A percentile compares a stretch with the other conserved stretches of the same genome.
phyloP scores from a whole-genome alignment of 352 stramenopile genomes.

The Phytophthora megakarya region DNA sequence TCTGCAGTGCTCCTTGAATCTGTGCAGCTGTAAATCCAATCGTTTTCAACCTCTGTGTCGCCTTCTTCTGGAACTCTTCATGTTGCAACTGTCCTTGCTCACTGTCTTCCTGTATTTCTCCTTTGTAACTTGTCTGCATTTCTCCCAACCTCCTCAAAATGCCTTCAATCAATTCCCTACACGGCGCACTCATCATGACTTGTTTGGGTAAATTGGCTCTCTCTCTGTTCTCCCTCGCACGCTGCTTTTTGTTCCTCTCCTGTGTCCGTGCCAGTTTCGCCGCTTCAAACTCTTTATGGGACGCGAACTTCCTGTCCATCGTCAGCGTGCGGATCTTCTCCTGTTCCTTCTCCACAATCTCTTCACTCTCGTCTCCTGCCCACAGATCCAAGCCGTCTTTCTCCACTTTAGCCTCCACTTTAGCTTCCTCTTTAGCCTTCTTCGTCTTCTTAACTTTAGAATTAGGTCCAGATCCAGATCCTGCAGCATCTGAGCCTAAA shows the following conservation, averaged over 20 bases:
- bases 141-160: slow-evolving; percentile 64
- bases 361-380: slow-evolving; percentile 4
- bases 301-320: slow-evolving; percentile 79
- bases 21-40: slow-evolving; percentile 66
- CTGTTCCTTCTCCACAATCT: slow-evolving; percentile 22
- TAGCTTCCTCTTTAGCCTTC: slow-evolving; percentile 9
- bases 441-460: slow-evolving; percentile 9
- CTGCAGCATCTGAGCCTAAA: slow-evolving; percentile 28
- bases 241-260: slow-evolving; percentile 79
- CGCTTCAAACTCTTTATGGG: slow-evolving; percentile 68
- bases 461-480: not conserved
- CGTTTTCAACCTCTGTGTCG: slow-evolving; percentile 41
- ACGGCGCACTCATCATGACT: slow-evolving; percentile 91
- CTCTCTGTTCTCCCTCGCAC: slow-evolving; percentile 90
- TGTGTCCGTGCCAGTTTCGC: slow-evolving; percentile 55
- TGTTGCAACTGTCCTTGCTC: slow-evolving; percentile 22
- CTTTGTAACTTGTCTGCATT: slow-evolving; percentile 19
- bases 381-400: slow-evolving; percentile 53
- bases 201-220: slow-evolving; percentile 88
- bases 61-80: slow-evolving; percentile 19
- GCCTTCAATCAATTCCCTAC: slow-evolving; percentile 88
- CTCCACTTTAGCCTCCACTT: slow-evolving; percentile 7
- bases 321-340: slow-evolving; percentile 47
- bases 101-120: not conserved
- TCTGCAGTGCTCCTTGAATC: slow-evolving; percentile 55